A percentile compares a stretch with the other conserved stretches of the same genome.
Evolutionary conservation across 495 filamentous ascomycete genomes (phyloP).

Genomic region (Penicillium manginii): DNA sequence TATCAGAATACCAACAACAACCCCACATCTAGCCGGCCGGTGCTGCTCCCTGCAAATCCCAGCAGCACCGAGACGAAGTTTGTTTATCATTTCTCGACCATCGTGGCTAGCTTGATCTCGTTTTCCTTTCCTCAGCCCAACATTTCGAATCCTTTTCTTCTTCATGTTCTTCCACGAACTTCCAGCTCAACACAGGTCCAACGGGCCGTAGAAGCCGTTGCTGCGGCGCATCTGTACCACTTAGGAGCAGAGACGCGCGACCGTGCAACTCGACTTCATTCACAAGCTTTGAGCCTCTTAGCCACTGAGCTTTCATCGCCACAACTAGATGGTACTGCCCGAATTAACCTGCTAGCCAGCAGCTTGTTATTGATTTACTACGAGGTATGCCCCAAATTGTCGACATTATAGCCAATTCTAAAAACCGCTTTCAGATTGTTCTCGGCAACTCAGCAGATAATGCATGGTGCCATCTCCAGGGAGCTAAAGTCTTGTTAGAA

Average conservation of each 20-base stretch:
- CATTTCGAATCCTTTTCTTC: constrained; percentile 12
- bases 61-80: constrained; percentile 10
- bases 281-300: constrained; percentile 11
- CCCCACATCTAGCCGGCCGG: not conserved
- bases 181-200: constrained; percentile 10
- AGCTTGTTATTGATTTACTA: constrained; percentile 20
- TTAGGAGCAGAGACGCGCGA: constrained; percentile 10
- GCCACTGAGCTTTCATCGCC: constrained; percentile 8
- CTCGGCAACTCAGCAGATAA: constrained; percentile 15
- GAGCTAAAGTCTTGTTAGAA: constrained; percentile 12
- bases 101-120: constrained; percentile 9
- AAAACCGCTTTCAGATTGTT: constrained; percentile 9
- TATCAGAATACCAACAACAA: constrained; percentile 1
- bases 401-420: not conserved
- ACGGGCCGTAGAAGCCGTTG: constrained; percentile 16
- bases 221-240: constrained; percentile 16
- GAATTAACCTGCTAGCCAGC: constrained; percentile 8
- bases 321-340: constrained; percentile 1
- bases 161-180: constrained; percentile 11
- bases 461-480: constrained; percentile 18
- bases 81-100: constrained; percentile 14
- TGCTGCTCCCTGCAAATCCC: constrained; percentile 10
- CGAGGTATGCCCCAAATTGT: constrained; percentile 4
- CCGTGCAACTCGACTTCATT: constrained; percentile 9
- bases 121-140: constrained; percentile 6